These are phyloP conservation scores for Saccharomycopsis capsularis DNA, from an alignment of 805 yeast genomes.

Conservation along the genomic window DNA sequence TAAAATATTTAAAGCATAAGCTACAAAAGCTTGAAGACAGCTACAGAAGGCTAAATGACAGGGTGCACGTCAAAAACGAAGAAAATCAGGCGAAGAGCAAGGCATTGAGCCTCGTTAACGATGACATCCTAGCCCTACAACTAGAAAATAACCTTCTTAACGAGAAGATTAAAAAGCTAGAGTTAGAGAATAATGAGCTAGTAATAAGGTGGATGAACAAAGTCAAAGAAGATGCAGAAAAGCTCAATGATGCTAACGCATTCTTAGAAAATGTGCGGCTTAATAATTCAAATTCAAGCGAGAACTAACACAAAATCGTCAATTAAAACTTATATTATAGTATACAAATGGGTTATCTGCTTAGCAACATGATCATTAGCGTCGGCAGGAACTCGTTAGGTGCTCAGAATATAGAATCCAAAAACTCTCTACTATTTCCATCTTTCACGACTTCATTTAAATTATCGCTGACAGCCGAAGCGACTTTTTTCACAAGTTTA, in stretches of 20 bases:
- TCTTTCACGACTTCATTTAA: constrained; percentile 41
- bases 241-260: constrained; percentile 43
- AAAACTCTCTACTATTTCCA: constrained; percentile 16
- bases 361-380: no score
- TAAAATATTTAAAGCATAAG: constrained; percentile 24
- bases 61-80: constrained; percentile 26
- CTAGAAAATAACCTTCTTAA: constrained; percentile 47
- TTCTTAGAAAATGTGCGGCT: constrained; percentile 23
- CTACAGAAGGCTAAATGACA: constrained; percentile 26
- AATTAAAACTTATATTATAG: no score
- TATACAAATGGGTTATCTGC: no score
- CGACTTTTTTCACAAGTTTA: constrained; percentile 51
- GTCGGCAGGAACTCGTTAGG: no score
- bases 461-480: constrained; percentile 54
- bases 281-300: background rate
- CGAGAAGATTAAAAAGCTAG: constrained; percentile 27
- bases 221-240: constrained; percentile 53
- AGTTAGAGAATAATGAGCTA: constrained; percentile 42
- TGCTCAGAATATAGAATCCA: constrained; percentile 16
- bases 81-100: constrained; percentile 40
- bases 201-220: constrained; percentile 55
- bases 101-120: constrained; percentile 54
- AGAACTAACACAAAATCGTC: no score
- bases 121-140: constrained; percentile 55
- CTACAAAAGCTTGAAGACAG: constrained; percentile 26